Conservation (phyloP, 225 moss, liverwort and hornwort genomes). For the Climacium dendroides region DNA sequence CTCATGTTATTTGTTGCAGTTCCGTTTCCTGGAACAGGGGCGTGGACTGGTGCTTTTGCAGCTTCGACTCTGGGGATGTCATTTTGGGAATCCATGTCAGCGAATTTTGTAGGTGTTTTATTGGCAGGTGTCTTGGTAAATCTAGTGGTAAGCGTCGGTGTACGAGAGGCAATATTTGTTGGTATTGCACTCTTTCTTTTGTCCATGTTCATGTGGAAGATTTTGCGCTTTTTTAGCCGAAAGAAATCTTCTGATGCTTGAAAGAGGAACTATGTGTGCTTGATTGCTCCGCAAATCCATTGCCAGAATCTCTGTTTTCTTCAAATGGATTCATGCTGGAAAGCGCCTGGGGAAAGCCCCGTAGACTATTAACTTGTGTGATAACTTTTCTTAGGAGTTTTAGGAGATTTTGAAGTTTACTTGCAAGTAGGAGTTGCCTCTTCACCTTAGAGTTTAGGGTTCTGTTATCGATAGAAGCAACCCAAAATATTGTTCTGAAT, state of each 20-base stretch:
- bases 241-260: conserved; percentile 21
- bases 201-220: conserved; percentile 70
- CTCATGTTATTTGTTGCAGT: conserved; percentile 89
- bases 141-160: conserved; percentile 62
- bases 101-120: conserved; percentile 83
- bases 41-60: conserved; percentile 88
- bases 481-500: not conserved
- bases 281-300: not conserved
- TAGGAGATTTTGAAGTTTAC: not conserved
- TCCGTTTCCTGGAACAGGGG: conserved; percentile 93
- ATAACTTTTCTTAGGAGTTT: not conserved
- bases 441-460: not conserved
- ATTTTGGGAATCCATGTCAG: conserved; percentile 75
- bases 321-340: not conserved
- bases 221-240: conserved; percentile 36
- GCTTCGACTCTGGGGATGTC: conserved; percentile 79
- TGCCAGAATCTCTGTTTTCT: not conserved
- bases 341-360: not conserved
- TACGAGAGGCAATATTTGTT: conserved; percentile 45
- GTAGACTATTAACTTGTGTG: not conserved
- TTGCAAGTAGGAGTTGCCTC: not conserved
- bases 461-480: not conserved
- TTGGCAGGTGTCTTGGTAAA: conserved; percentile 82
- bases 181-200: conserved; percentile 35
- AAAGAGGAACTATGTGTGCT: not conserved